Evolutionary conservation across 2,329 filamentous ascomycete species (phyloP).

Genomic region (Neonectria coccinea): DNA sequence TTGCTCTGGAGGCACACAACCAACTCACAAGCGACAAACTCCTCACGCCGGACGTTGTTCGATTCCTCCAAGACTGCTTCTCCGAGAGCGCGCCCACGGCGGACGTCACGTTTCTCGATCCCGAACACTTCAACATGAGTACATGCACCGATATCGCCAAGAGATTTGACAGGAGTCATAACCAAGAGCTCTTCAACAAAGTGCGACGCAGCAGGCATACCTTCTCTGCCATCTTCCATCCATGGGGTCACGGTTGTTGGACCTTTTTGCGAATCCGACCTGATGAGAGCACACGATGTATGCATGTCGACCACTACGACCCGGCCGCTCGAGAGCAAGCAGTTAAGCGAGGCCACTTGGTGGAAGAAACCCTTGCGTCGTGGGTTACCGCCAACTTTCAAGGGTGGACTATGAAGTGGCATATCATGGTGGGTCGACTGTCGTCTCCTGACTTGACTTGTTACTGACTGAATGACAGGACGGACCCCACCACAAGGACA

Average conservation of each 20-base stretch:
- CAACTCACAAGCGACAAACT: background rate
- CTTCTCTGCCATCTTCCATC: background rate
- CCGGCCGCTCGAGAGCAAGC: background rate
- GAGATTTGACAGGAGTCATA: background rate
- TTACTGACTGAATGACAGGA: background rate
- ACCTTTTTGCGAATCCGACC: background rate
- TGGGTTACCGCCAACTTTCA: background rate
- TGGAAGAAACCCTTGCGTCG: background rate
- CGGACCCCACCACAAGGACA: background rate
- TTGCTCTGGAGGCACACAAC: background rate
- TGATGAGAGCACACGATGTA: background rate
- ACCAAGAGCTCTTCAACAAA: background rate
- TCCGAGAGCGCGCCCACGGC: background rate
- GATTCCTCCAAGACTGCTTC: background rate
- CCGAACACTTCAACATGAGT: background rate
- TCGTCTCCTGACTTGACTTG: background rate
- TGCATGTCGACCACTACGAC: constrained; percentile 13
- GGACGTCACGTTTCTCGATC: background rate
- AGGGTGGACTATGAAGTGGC: background rate
- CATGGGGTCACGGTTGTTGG: background rate
- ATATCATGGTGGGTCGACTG: background rate
- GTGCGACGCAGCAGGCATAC: background rate
- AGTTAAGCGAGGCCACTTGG: background rate
- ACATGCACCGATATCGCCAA: background rate
- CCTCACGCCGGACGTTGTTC: background rate